phyloP scores from a whole-genome alignment of 805 yeast genomes.

The Wickerhamomyces chambardii region DNA sequence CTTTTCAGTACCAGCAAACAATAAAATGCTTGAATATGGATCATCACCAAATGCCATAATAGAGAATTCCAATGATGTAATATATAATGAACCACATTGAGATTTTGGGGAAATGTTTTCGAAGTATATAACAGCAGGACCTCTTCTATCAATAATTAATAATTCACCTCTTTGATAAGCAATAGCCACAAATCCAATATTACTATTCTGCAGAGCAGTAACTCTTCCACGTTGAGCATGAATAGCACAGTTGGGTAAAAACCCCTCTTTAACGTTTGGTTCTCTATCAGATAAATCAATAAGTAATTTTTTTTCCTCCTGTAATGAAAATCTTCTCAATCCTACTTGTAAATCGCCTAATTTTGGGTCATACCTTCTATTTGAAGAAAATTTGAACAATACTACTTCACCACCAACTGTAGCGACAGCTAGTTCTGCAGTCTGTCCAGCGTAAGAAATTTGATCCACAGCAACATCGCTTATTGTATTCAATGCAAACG shows the following conservation, averaged over 20 bases:
- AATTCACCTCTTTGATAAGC: conserved; percentile 74
- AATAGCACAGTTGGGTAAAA: conserved; percentile 44
- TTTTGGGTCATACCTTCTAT: conserved; percentile 32
- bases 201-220: conserved; percentile 56
- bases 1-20: conserved; percentile 66
- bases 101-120: conserved; percentile 21
- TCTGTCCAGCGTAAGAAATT: conserved; percentile 71
- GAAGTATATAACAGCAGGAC: conserved; percentile 59
- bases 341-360: conserved; percentile 21
- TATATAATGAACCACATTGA: conserved; percentile 18
- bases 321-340: conserved; percentile 20
- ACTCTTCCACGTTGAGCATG: conserved; percentile 38
- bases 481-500: conserved; percentile 36
- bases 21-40: conserved; percentile 58
- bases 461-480: conserved; percentile 37
- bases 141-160: conserved; percentile 69
- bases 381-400: conserved; percentile 60
- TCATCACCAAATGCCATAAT: conserved; percentile 63
- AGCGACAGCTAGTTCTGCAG: conserved; percentile 68
- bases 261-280: conserved; percentile 47
- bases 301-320: conserved; percentile 18
- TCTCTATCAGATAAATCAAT: conserved; percentile 48
- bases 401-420: conserved; percentile 65
- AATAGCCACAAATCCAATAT: conserved; percentile 77
- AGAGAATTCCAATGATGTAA: conserved; percentile 65